A percentile compares a stretch with the other conserved stretches of the same genome.
Conservation (phyloP, 148 eudicot genomes). For the Polygonum aviculare region DNA sequence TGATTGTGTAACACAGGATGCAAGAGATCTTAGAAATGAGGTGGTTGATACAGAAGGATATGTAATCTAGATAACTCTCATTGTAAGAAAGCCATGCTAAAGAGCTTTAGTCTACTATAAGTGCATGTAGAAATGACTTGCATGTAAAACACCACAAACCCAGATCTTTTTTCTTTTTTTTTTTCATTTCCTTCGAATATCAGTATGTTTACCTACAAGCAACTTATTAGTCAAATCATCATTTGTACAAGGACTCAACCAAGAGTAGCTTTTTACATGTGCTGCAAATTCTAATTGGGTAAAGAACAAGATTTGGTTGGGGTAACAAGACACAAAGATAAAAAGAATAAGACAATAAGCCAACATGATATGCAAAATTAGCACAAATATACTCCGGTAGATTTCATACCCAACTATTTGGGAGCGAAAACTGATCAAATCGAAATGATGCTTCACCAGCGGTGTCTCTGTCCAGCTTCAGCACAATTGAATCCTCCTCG, state of each 20-base stretch:
- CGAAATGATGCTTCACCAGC: constrained; percentile 62
- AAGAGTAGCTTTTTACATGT: neutral
- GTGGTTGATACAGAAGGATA: neutral
- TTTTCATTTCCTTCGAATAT: neutral
- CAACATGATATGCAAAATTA: neutral
- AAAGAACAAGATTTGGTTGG: neutral
- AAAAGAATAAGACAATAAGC: neutral
- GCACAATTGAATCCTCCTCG: constrained; percentile 13
- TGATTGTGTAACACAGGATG: constrained; percentile 12
- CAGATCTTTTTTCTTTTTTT: neutral
- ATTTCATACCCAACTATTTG: constrained; percentile 47
- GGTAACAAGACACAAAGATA: neutral
- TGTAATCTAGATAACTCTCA: neutral
- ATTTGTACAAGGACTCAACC: neutral
- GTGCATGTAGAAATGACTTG: neutral
- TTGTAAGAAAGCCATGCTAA: neutral
- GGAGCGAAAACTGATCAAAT: constrained; percentile 41
- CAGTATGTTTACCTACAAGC: neutral
- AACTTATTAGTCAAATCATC: neutral
- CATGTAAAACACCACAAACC: neutral
- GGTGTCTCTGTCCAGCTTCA: constrained; percentile 41
- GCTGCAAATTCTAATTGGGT: neutral
- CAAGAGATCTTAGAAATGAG: neutral
- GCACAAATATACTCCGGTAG: neutral
- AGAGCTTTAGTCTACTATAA: neutral